Evolutionary conservation across 2,329 filamentous ascomycete genomes (phyloP).

Genomic region (Chaetomium sp.): DNA sequence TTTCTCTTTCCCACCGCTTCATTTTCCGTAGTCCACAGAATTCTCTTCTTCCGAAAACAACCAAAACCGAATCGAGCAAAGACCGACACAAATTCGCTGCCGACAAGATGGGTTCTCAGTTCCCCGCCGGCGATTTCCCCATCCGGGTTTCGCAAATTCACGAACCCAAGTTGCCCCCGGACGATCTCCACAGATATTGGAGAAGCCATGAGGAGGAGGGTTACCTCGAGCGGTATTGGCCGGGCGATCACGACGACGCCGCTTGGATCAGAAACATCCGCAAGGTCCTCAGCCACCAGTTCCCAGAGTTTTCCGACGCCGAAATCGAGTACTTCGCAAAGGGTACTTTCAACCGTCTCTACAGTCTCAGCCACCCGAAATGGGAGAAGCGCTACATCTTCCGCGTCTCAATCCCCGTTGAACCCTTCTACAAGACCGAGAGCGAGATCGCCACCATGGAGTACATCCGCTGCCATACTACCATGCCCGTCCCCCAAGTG

Average conservation of each 20-base stretch:
- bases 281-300: neutral
- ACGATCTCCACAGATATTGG: conserved; percentile 11
- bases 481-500: conserved; percentile 12
- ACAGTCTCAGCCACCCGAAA: conserved; percentile 8
- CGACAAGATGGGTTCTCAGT: conserved; percentile 2
- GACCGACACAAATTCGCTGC: neutral
- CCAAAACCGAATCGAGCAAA: neutral
- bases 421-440: conserved; percentile 16
- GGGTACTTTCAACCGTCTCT: conserved; percentile 15
- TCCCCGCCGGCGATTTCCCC: neutral
- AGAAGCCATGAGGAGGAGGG: conserved; percentile 10
- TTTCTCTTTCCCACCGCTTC: neutral
- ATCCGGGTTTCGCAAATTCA: conserved; percentile 3
- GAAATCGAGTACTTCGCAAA: conserved; percentile 11
- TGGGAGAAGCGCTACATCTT: conserved; percentile 10
- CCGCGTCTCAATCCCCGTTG: conserved; percentile 13
- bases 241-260: conserved; percentile 5
- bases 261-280: conserved; percentile 9
- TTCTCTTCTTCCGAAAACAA: neutral
- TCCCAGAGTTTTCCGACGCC: conserved; percentile 8
- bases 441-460: conserved; percentile 17
- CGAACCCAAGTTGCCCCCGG: neutral
- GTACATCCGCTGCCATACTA: conserved; percentile 12
- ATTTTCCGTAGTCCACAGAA: neutral
- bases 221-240: conserved; percentile 14